Evolutionary conservation across 805 yeast species (phyloP), one percentile per base, ranked within the genome.

Genomic region (Ogataea paradorogensis): DNA sequence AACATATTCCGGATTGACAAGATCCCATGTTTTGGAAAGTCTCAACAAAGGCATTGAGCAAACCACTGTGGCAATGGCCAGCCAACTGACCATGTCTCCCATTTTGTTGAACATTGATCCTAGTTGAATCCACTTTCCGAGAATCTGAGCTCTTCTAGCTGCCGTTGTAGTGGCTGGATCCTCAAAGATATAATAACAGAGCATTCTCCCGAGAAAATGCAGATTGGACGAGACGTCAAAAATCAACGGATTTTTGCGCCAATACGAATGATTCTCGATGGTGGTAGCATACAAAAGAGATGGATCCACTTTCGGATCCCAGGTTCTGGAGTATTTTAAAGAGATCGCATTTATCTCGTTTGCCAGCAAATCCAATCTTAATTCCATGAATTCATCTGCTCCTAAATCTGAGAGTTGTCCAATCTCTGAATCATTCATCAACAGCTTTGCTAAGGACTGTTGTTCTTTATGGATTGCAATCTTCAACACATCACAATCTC

Each of bases 71-170:
- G 96, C 87, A 50, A 91, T 79, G 0, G 96, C 95, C 16, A 88
- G 66, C 97, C 97, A 91, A 22, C 93, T 82, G 0, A 89, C 90
- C 90, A 88, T 87, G 58, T 91, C 95, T 35, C 98, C 98, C 22
- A 76, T 66, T 44, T 76, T 76, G 53, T 87, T 93, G 46, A 91
- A 75, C 20, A 70, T 66, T 47, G 83, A 78, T 3, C 96, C 98
- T 30, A 91, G 68, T 45, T 80, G 79, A 30, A 90, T 84, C 98
- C 98, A 91, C 56, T 79, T 82, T 33, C 80, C 78, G 26, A 91
- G 59, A 4, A 89, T 54, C 29, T 74, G 63, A 0, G 95, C 95
- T 43, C 93, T 72, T 42, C 67, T 75, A 9, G 65, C 47, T 14
- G 51, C 46, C 7, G 53, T 52, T 3, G 65, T 56, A 16, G 51